These are phyloP conservation scores for Ajuga reptans DNA, from an alignment of 305 asterid genomes.

Conservation along the genomic window DNA sequence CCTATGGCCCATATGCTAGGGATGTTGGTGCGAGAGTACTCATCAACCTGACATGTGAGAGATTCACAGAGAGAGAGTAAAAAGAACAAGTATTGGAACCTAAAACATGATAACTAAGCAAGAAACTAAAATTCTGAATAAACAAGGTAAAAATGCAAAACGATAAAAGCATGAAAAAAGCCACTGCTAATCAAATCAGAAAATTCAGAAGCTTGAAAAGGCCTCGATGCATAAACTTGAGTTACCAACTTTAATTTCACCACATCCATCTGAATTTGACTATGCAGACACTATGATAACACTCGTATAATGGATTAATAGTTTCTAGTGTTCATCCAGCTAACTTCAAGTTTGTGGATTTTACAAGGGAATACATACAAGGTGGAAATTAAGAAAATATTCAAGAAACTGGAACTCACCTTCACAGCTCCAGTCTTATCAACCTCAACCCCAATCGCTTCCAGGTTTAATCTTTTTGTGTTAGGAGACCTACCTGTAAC, in stretches of 20 bases:
- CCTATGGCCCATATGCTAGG: constrained; percentile 99
- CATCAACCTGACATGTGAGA: constrained; percentile 68
- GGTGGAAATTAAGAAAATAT: background rate
- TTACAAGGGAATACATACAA: background rate
- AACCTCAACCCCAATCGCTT: constrained; percentile 75
- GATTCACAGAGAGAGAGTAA: background rate
- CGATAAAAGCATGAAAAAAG: background rate
- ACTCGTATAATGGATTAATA: background rate
- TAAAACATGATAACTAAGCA: background rate
- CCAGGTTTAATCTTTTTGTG: constrained; percentile 81
- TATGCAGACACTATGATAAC: background rate
- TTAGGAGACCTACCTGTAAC: constrained; percentile 84
- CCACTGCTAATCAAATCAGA: background rate
- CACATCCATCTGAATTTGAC: background rate
- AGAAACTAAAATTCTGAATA: background rate
- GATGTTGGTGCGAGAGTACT: constrained; percentile 67
- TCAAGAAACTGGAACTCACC: constrained; percentile 35
- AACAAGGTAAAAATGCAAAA: background rate
- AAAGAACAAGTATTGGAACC: background rate
- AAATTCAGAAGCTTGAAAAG: background rate
- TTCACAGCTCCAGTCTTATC: constrained; percentile 66
- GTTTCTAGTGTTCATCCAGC: background rate
- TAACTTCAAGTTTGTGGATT: background rate
- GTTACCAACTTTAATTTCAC: background rate
- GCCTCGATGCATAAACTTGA: background rate